These are phyloP conservation scores for Kernera saxatilis DNA, from an alignment of 345 rosid species.

Conservation along the genomic window DNA sequence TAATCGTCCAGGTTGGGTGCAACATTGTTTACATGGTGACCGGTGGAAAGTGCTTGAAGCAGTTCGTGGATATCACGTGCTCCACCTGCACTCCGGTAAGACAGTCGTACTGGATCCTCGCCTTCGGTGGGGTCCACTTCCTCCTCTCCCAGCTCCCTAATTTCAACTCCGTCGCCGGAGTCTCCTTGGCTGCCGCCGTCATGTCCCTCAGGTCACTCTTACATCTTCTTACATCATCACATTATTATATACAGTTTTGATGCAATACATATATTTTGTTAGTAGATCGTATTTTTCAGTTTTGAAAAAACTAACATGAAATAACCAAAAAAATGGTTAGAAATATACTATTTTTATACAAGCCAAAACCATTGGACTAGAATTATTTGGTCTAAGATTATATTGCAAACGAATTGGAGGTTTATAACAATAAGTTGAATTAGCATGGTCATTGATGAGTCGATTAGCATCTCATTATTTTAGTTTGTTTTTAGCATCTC, in stretches of 20 bases:
- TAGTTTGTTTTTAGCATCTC: too few species aligned
- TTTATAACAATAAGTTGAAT: too few species aligned
- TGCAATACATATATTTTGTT: background rate
- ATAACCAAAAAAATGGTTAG: too few species aligned
- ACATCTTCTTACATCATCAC: background rate
- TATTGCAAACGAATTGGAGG: too few species aligned
- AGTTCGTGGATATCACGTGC: conserved; percentile 79
- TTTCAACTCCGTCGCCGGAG: conserved; percentile 88
- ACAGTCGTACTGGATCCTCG: conserved; percentile 88
- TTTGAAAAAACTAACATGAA: too few species aligned
- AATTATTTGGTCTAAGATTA: background rate
- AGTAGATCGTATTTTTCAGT: too few species aligned
- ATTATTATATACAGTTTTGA: background rate
- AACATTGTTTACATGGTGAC: conserved; percentile 96
- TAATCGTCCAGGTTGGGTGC: conserved; percentile 90
- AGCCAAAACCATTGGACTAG: background rate
- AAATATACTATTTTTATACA: too few species aligned
- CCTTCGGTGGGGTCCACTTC: conserved; percentile 83
- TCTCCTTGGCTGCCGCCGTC: conserved; percentile 88
- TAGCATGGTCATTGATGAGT: too few species aligned
- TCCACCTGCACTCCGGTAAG: conserved; percentile 47
- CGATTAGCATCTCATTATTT: too few species aligned
- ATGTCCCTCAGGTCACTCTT: conserved; percentile 76
- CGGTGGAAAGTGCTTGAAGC: conserved; percentile 87
- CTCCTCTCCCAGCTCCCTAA: conserved; percentile 89